Evolutionary conservation across 805 yeast genomes (phyloP).

Genomic region (Teunomyces panamensis): DNA sequence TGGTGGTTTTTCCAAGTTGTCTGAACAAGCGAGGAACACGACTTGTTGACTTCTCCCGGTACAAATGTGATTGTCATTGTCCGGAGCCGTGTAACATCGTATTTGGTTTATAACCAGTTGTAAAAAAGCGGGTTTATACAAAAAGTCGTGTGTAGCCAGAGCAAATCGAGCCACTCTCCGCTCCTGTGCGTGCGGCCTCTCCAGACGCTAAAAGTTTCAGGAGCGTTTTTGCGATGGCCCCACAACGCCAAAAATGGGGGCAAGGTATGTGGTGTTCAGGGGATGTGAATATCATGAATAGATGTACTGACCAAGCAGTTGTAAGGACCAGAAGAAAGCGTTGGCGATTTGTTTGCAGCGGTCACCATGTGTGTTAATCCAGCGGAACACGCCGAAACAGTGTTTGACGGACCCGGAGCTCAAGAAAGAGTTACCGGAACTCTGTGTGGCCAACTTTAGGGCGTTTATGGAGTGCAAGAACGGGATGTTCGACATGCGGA

Average conservation of each 20-base stretch:
- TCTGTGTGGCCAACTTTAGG: conserved; percentile 79
- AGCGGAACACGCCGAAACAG: conserved; percentile 84
- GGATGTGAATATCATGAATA: not conserved
- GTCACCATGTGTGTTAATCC: conserved; percentile 92
- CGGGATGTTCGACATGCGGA: conserved; percentile 88
- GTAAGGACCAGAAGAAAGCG: conserved; percentile 92
- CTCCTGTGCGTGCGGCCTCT: too few relatives aligned
- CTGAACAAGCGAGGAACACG: conserved; percentile 54
- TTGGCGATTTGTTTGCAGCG: conserved; percentile 93
- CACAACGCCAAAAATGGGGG: conserved; percentile 45
- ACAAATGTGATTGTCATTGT: conserved; percentile 64
- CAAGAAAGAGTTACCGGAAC: conserved; percentile 74
- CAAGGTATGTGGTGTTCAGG: conserved; percentile 41
- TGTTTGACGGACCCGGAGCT: conserved; percentile 82
- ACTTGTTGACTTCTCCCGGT: conserved; percentile 80
- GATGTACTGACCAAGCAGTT: conserved; percentile 45
- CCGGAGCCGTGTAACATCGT: not conserved
- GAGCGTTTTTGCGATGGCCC: not conserved
- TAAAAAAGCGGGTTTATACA: not conserved
- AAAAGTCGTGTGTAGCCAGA: not conserved
- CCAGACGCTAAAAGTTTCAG: not conserved
- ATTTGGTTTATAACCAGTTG: not conserved
- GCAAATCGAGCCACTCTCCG: not conserved
- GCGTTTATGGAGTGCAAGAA: conserved; percentile 87
- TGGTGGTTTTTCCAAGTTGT: conserved; percentile 64